Conservation (phyloP, 2,329 filamentous ascomycete genomes). For the Diaporthe amygdali region DNA sequence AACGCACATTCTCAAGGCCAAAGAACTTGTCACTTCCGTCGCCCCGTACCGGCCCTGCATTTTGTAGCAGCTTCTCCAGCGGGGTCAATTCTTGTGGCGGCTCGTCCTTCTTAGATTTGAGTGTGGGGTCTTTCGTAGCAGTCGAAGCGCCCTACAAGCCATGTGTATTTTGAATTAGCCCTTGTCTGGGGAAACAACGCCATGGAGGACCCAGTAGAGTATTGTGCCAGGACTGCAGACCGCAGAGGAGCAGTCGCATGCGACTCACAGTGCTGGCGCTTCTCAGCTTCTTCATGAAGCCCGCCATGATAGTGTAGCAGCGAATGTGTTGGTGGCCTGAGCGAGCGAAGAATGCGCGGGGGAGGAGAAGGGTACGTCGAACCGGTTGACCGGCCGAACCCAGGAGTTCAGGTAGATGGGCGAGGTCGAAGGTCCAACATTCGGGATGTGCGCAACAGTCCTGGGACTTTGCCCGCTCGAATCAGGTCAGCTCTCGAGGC, state of each 20-base stretch:
- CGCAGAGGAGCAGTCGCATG: constrained; percentile 4
- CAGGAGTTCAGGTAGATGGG: constrained; percentile 21
- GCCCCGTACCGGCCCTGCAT: constrained; percentile 78
- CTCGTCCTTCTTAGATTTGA: constrained; percentile 61
- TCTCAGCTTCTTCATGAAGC: constrained; percentile 66
- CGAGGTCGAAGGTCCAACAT: constrained; percentile 22
- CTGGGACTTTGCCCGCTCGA: constrained; percentile 14
- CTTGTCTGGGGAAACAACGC: constrained; percentile 10
- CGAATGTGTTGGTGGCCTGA: not conserved
- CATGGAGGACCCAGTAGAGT: constrained; percentile 8
- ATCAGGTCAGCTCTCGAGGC: not conserved
- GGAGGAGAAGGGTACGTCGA: constrained; percentile 14
- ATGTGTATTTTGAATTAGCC: not conserved
- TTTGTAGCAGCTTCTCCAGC: constrained; percentile 77
- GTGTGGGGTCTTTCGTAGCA: constrained; percentile 44
- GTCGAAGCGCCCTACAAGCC: constrained; percentile 47
- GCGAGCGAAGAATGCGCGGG: not conserved
- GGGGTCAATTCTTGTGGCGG: constrained; percentile 64
- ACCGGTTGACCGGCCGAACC: constrained; percentile 21
- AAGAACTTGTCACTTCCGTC: constrained; percentile 99
- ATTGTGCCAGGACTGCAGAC: constrained; percentile 1
- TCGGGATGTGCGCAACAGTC: constrained; percentile 19
- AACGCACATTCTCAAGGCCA: constrained; percentile 92
- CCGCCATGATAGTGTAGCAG: constrained; percentile 49
- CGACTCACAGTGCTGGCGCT: constrained; percentile 57